Percentiles rank a stretch among this genome's conserved stretches.
phyloP scores from a whole-genome alignment of 176 grass and related monocot species.

The bread wheat (Triticum aestivum) region IWGSC_CS_RefSeq_v2.1 NC_057794.1:449830057-449830556 shows the following conservation, averaged over 20 bases:
- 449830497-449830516: conserved; percentile 13
- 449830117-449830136: neutral
- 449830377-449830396: neutral
- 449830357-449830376: neutral
- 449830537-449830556: conserved; percentile 14
- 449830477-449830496: conserved; percentile 14
- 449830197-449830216: no score
- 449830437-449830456: neutral
- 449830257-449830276: neutral
- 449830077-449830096: conserved; percentile 94
- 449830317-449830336: neutral
- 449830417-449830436: neutral
- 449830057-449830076: conserved; percentile 93
- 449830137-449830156: neutral
- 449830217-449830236: no score
- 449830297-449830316: neutral
- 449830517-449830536: neutral
- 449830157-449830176: neutral
- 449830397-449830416: neutral
- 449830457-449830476: conserved; percentile 15
- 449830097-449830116: conserved; percentile 92
- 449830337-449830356: neutral
- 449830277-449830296: no score
- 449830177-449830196: neutral
- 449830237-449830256: neutral